Evolutionary conservation across 192 early-diverging fungal genomes (phyloP), one percentile per base, ranked within the genome.

Genomic region (Entomortierella chlamydospora): DNA sequence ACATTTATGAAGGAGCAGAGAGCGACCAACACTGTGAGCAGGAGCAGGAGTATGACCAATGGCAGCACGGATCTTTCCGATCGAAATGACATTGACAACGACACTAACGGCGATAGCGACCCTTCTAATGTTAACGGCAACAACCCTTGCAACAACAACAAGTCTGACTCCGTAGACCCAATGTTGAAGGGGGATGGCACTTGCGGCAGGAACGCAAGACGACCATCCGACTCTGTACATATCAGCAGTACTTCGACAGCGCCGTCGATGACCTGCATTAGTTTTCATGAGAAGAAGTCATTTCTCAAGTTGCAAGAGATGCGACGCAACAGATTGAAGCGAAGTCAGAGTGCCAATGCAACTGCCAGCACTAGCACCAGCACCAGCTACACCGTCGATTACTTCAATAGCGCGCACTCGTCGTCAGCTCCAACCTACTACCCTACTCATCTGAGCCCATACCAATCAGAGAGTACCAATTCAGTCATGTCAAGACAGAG

Each of bases 231-330:
- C 4, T 6, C 52, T 15, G 23, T 54, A 5, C 10, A 54, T 26
- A 54, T 54, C 52, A 30, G 25, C 52, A 30, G 25, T 23, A 12
- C 45, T 5, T 47, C 5, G 4, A 12, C 45, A 20, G 4, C 15
- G 56, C 26, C 55, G 11, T 31, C 45, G 7, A 34, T 34, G 22
- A 12, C 33, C 8, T 26, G 43, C 39, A 72, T 51, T 42, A 51
- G 45, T 25, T 25, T 65, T 18, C 56, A 65, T 26, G 71, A 45
- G 28, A 73, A 73, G 29, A 64, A 37, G 28, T 13, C 55, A 23
- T 73, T 65, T 45, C 45, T 73, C 4, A 56, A 64, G 29, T 9
- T 52, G 4, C 62, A 73, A 43, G 63, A 65, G 29, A 42, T 34
- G 26, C 62, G 56, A 26, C 45, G 62, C 8, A 51, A 22, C 39